Base-by-base conservation (phyloP, 2,329 filamentous ascomycete species). In the Fusarium sarcochroum region DNA sequence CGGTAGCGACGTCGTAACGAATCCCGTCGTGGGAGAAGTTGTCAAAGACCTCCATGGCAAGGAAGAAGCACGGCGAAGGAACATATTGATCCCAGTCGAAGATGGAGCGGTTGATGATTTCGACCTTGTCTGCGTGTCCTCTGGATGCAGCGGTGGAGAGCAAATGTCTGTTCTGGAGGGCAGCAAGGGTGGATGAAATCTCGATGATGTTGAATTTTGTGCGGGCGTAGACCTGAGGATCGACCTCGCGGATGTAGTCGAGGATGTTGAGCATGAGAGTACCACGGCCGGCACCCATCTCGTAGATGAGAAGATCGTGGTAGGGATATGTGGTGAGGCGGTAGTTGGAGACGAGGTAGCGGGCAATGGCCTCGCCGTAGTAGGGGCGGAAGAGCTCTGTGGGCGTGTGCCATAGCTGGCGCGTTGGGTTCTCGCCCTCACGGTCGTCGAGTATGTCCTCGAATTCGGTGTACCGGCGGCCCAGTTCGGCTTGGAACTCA, bases 211-310 rank as follows among this genome's bases (percentile, higher is more conserved):
- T 93, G 86, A 91, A 99, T 76, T 93, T 92, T 7, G 96, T 99
- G 60, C 96, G 90, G 73, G 92, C 91, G 80, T 99, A 99, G 32
- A 99, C 95, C 69, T 94, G 92, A 0, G 94, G 93, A 74, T 98
- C 93, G 44, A 90, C 86, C 69, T 93, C 91, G 66, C 94, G 92
- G 78, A 99, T 97, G 80, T 97, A 97, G 84, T 99, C 95, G 65
- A 99, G 87, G 59, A 99, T 94, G 80, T 99, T 99, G 77, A 96
- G 86, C 96, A 99, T 99, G 77, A 99, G 87, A 0, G 97, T 99
- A 66, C 96, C 96, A 75, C 97, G 95, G 73, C 96, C 96, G 38
- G 96, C 96, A 52, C 96, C 96, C 92, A 99, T 97, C 79, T 99
- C 96, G 86, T 98, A 99, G 79, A 99, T 97, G 74, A 97, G 93